These are phyloP conservation scores for Artemisia tridentata DNA, from an alignment of 129 eudicot genomes.

Conservation along the genomic window DNA sequence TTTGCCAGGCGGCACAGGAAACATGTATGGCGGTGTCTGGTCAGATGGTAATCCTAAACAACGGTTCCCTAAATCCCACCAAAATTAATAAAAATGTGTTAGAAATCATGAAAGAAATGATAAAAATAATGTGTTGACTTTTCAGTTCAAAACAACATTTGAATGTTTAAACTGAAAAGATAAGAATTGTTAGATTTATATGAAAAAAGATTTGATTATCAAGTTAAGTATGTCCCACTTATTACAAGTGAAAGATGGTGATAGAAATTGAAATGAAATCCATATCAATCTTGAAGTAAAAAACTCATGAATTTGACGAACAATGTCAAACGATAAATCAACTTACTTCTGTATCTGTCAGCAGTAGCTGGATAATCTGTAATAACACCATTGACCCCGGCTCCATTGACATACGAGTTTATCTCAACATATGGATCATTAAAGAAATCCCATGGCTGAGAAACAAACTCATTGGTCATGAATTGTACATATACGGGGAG, in stretches of 20 bases:
- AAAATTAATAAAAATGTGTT: background rate
- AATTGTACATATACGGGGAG: constrained; percentile 62
- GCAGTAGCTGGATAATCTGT: constrained; percentile 80
- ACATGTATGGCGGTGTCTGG: constrained; percentile 50
- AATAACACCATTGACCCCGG: constrained; percentile 60
- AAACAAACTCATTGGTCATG: constrained; percentile 63
- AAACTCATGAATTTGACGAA: background rate
- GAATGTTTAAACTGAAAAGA: background rate
- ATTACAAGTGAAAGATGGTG: background rate
- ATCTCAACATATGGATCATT: constrained; percentile 73
- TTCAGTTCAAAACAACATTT: background rate
- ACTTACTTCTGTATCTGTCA: constrained; percentile 72
- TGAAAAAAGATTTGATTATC: background rate
- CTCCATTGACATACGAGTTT: constrained; percentile 38
- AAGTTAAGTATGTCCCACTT: background rate
- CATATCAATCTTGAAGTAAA: background rate
- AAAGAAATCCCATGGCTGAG: constrained; percentile 86
- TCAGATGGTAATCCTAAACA: constrained; percentile 48
- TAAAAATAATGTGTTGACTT: background rate
- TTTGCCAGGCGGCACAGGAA: constrained; percentile 37
- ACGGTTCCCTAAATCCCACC: constrained; percentile 55
- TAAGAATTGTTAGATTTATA: background rate
- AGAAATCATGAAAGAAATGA: no score
- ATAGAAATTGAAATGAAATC: background rate
- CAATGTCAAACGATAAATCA: constrained; percentile 2